Evolutionary conservation across 1,139 yeast species (phyloP), one percentile per base, ranked within the genome.

Genomic region (Suhomyces taliae): DNA sequence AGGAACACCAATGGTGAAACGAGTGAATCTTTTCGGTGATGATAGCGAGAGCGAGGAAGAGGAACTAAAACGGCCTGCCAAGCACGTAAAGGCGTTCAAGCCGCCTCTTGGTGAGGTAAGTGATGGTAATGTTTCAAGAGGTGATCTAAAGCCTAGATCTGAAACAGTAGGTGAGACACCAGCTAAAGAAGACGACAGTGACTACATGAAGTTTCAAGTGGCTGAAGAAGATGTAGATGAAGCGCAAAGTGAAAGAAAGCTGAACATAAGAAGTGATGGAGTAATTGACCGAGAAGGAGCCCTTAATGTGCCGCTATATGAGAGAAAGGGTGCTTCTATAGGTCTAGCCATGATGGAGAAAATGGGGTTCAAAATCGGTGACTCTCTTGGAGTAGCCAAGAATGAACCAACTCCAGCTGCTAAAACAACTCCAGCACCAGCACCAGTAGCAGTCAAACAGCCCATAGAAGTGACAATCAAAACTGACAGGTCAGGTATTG

Each of bases 351-450:
- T 81, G 50, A 79, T 81, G 85, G 65, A 70, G 51, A 74, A 69
- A 55, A 81, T 81, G 85, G 86, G 86, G 3, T 81, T 71, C 55
- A 69, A 66, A 49, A 58, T 69, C 2, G 84, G 82, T 9, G 65
- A 69, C 10, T 53, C 73, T 0, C 60, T 79, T 14, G 84, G 84
- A 0, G 52, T 50, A 14, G 4, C 43, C 19, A 34, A 40, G 35
- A 11, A 19, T 3, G 24, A 34, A 5, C 36, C 26, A 27, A 31
- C 11, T 9, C 41, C 14, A 27, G 24, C 4, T 2, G 24, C 6
- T 27, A 29, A 4, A 4, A 29, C 32, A 11, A 29, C 32, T 5
- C 2, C 9, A 7, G 5, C 7, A 29, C 32, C n/a, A 29, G 9
- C n/a, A 2, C 32, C 32, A 14, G 15, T 14, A 31, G 3, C 34